Conservation (phyloP, 179 eudicot species). For the Gypsophila paniculata region DNA sequence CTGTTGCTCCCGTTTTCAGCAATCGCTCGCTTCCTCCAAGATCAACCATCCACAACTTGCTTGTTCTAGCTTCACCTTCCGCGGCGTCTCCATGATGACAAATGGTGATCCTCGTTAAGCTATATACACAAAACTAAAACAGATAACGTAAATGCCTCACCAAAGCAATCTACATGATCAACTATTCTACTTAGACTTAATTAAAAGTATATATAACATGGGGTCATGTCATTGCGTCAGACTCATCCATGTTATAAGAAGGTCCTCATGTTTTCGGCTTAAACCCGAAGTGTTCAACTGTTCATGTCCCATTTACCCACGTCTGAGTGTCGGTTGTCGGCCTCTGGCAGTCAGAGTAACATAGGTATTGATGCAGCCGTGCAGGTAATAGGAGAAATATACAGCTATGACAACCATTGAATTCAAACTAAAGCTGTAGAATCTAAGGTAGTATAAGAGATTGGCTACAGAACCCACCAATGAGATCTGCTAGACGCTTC, state of each 20-base stretch:
- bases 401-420: not conserved
- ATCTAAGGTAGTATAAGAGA: not conserved
- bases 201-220: too few relatives aligned
- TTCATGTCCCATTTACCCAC: too few relatives aligned
- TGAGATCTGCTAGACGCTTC: constrained; percentile 73
- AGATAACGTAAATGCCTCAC: constrained; percentile 39
- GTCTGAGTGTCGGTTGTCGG: too few relatives aligned
- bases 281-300: too few relatives aligned
- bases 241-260: too few relatives aligned
- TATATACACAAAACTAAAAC: constrained; percentile 48
- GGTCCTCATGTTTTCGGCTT: too few relatives aligned
- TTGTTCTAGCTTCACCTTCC: constrained; percentile 40
- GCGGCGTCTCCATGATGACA: constrained; percentile 41
- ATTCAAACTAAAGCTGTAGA: not conserved
- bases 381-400: too few relatives aligned
- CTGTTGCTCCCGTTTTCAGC: constrained; percentile 72
- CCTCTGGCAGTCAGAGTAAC: too few relatives aligned
- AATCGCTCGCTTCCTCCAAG: constrained; percentile 77
- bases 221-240: too few relatives aligned
- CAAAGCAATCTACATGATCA: constrained; percentile 19
- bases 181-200: too few relatives aligned
- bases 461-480: constrained; percentile 51
- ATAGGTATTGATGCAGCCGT: too few relatives aligned
- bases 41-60: constrained; percentile 84
- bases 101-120: constrained; percentile 72